A percentile compares a stretch with the other conserved stretches of the same genome.
Conservation (phyloP, 768 basidiomycete genomes). For the Lactarius sp. region DNA sequence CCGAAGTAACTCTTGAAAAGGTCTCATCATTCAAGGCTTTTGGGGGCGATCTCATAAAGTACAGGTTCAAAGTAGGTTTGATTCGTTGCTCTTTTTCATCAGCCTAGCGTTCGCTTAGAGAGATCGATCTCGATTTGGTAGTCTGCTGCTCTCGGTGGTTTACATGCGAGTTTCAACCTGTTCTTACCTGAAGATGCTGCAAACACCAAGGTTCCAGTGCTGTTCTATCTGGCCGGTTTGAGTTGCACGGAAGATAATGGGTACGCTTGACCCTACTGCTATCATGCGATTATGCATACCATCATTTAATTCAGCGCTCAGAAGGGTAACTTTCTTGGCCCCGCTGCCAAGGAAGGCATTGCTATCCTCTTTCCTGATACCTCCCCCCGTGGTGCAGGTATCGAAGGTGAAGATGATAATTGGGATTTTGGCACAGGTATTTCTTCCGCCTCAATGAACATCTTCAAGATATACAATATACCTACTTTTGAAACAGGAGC, state of each 20-base stretch:
- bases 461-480: background rate
- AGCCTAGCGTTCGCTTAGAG: constrained; percentile 2
- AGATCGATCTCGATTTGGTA: constrained; percentile 31
- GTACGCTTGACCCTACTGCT: constrained; percentile 37
- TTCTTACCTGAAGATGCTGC: constrained; percentile 68
- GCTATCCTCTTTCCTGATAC: constrained; percentile 96
- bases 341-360: constrained; percentile 79
- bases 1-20: constrained; percentile 48
- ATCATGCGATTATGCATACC: background rate
- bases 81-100: constrained; percentile 22
- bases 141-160: constrained; percentile 67
- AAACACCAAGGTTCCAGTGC: constrained; percentile 51
- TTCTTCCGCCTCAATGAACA: constrained; percentile 4
- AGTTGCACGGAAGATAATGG: constrained; percentile 94
- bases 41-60: constrained; percentile 65
- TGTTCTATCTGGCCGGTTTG: constrained; percentile 86
- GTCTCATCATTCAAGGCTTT: constrained; percentile 75
- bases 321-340: constrained; percentile 89
- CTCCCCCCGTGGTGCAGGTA: constrained; percentile 85
- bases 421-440: constrained; percentile 90
- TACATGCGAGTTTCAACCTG: constrained; percentile 77
- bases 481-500: constrained; percentile 43
- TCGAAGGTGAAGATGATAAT: constrained; percentile 71
- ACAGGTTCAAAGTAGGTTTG: constrained; percentile 70
- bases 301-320: constrained; percentile 60